Conservation (phyloP, 345 rosid species). For the Corchorus olitorius region DNA sequence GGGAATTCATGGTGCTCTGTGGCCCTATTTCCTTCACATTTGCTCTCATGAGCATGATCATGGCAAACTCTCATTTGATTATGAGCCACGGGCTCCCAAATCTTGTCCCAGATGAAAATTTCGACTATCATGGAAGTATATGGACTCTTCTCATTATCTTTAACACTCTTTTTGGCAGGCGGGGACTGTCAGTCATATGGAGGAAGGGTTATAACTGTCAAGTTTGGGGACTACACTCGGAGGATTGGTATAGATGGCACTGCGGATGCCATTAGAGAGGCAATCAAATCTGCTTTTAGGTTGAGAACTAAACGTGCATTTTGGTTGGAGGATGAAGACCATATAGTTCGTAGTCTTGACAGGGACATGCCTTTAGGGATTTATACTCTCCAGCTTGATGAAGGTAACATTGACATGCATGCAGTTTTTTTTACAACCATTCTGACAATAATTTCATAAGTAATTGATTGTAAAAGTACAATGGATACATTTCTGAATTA, state of each 20-base stretch:
- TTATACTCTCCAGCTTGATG: constrained; percentile 84
- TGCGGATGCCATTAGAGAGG: constrained; percentile 87
- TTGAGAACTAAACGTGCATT: constrained; percentile 88
- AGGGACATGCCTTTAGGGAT: constrained; percentile 95
- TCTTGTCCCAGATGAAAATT: constrained; percentile 13
- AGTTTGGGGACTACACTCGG: constrained; percentile 85
- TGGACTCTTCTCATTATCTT: constrained; percentile 2
- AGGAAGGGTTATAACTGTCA: constrained; percentile 90
- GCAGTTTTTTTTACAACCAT: constrained; percentile 8
- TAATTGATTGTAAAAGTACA: constrained; percentile 4
- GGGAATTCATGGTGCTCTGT: not conserved
- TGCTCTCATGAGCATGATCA: not conserved
- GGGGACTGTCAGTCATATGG: constrained; percentile 73
- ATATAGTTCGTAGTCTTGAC: constrained; percentile 78
- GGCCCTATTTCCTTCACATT: not conserved
- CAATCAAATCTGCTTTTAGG: constrained; percentile 82
- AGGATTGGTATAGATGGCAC: constrained; percentile 90
- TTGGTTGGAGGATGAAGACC: constrained; percentile 98
- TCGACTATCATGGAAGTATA: not conserved
- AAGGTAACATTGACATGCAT: constrained; percentile 50
- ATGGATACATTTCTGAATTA: not conserved
- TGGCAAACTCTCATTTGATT: not conserved
- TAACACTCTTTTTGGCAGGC: constrained; percentile 39
- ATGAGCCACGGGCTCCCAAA: constrained; percentile 1
- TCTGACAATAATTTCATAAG: constrained; percentile 4